Percentiles rank a stretch among this genome's conserved stretches.
Conservation (phyloP, 1,284 basidiomycete species). For the Meripilus lineatus region DNA sequence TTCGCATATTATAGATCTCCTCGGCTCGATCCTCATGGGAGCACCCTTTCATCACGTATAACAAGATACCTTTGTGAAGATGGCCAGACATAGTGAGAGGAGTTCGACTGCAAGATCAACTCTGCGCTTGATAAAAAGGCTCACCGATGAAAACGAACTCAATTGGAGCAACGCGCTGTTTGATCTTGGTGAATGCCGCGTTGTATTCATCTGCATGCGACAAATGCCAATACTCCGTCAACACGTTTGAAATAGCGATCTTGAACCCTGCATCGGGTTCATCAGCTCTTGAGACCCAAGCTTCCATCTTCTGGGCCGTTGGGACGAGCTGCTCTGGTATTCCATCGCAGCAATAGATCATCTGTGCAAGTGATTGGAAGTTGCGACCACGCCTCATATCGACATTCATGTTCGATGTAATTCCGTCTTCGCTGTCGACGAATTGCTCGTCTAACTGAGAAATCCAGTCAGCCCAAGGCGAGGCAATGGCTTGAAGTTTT, state of each 20-base stretch:
- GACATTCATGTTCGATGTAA: constrained; percentile 49
- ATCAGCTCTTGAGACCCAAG: constrained; percentile 47
- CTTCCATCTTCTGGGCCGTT: constrained; percentile 48
- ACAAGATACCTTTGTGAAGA: constrained; percentile 44
- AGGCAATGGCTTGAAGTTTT: constrained; percentile 66
- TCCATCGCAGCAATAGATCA: constrained; percentile 59
- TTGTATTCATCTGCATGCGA: constrained; percentile 36
- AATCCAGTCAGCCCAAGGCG: constrained; percentile 56
- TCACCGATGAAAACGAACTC: constrained; percentile 75
- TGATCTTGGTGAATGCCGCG: constrained; percentile 43
- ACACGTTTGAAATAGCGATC: constrained; percentile 39
- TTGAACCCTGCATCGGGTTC: constrained; percentile 43
- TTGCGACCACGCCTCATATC: constrained; percentile 61
- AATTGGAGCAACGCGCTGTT: constrained; percentile 60
- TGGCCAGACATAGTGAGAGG: not conserved
- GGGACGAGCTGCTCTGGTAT: constrained; percentile 45
- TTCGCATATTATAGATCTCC: constrained; percentile 50
- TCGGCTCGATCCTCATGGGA: constrained; percentile 40
- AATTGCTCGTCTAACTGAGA: constrained; percentile 46
- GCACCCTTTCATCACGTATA: constrained; percentile 44
- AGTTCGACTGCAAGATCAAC: constrained; percentile 9
- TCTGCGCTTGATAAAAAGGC: constrained; percentile 3
- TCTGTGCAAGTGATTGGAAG: constrained; percentile 63
- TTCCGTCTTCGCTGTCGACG: constrained; percentile 46
- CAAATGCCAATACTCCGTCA: constrained; percentile 51